A percentile compares a stretch with the other conserved stretches of the same genome.
Evolutionary conservation across 2,329 filamentous ascomycete genomes (phyloP).

Genomic region (Diplodia corticola): DNA sequence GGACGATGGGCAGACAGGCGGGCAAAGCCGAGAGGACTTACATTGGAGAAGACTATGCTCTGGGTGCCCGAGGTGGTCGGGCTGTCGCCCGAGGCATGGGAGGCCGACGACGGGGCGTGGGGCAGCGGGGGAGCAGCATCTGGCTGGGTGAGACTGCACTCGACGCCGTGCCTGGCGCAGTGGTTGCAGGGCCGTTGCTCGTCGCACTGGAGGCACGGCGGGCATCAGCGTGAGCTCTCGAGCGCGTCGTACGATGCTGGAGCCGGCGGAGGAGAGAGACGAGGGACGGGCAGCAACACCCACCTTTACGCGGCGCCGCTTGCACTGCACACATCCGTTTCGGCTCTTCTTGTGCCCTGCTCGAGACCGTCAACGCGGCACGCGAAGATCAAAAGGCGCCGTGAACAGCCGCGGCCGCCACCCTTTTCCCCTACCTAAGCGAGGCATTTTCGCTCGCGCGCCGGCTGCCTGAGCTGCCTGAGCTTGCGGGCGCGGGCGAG

Average conservation of each 20-base stretch:
- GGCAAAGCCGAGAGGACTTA: not conserved
- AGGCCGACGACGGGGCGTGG: conserved; percentile 18
- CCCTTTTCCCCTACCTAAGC: conserved; percentile 23
- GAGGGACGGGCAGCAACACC: not conserved
- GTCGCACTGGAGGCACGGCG: conserved; percentile 34
- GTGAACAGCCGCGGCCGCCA: conserved; percentile 22
- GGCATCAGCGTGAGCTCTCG: not conserved
- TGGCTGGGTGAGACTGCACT: conserved; percentile 33
- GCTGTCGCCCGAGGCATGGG: conserved; percentile 20
- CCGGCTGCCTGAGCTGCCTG: not conserved
- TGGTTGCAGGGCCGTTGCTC: conserved; percentile 41
- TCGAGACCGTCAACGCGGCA: conserved; percentile 14
- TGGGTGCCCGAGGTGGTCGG: conserved; percentile 4
- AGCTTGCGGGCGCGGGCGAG: not conserved
- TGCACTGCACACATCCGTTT: conserved; percentile 25
- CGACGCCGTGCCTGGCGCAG: conserved; percentile 40
- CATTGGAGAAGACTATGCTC: conserved; percentile 17
- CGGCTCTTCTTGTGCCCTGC: conserved; percentile 25
- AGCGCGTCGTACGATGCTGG: conserved; percentile 4
- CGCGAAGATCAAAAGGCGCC: conserved; percentile 7
- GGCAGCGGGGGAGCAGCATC: conserved; percentile 9
- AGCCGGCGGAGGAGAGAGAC: not conserved
- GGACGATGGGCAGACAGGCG: not conserved
- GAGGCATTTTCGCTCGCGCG: conserved; percentile 19
- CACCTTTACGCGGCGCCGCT: conserved; percentile 24